Evolutionary conservation across 2,329 filamentous ascomycete species (phyloP).

Genomic region (Metarhizium guizhouense): DNA sequence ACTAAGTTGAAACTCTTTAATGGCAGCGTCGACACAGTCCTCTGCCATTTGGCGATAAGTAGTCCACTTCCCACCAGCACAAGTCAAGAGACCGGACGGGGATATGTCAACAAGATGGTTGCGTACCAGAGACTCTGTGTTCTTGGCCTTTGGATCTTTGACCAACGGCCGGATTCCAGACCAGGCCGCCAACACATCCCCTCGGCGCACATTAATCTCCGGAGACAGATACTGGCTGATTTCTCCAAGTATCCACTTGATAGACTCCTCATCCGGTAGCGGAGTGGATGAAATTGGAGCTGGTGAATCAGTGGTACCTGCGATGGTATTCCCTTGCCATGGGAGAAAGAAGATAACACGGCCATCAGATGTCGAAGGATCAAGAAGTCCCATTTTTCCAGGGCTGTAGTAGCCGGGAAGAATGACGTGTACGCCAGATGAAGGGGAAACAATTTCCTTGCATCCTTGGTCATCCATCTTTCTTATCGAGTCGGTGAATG

Average conservation of each 20-base stretch:
- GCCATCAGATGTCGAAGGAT: conserved; percentile 78
- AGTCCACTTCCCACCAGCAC: conserved; percentile 86
- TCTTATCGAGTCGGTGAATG: conserved; percentile 77
- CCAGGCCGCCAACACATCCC: conserved; percentile 86
- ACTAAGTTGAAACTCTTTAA: conserved; percentile 57
- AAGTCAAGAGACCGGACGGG: conserved; percentile 71
- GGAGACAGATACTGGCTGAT: conserved; percentile 74
- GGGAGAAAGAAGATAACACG: conserved; percentile 89
- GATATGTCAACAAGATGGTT: conserved; percentile 79
- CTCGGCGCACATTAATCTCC: conserved; percentile 75
- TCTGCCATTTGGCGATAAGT: conserved; percentile 92
- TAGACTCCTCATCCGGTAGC: conserved; percentile 71
- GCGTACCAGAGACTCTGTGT: conserved; percentile 78
- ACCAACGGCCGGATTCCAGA: conserved; percentile 81
- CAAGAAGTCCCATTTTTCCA: conserved; percentile 78
- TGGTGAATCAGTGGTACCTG: conserved; percentile 76
- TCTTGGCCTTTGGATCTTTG: conserved; percentile 75
- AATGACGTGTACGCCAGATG: conserved; percentile 78
- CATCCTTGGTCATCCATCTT: conserved; percentile 70
- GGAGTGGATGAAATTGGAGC: conserved; percentile 65
- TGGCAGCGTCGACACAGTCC: conserved; percentile 75
- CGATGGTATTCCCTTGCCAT: conserved; percentile 89
- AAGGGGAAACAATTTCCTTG: conserved; percentile 75
- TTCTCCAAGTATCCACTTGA: conserved; percentile 80
- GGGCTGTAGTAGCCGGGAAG: conserved; percentile 82